Evolutionary conservation across 371 early-diverging fungal species (phyloP), one percentile per base, ranked within the genome.

Genomic region (Sporodiniella umbellata): DNA sequence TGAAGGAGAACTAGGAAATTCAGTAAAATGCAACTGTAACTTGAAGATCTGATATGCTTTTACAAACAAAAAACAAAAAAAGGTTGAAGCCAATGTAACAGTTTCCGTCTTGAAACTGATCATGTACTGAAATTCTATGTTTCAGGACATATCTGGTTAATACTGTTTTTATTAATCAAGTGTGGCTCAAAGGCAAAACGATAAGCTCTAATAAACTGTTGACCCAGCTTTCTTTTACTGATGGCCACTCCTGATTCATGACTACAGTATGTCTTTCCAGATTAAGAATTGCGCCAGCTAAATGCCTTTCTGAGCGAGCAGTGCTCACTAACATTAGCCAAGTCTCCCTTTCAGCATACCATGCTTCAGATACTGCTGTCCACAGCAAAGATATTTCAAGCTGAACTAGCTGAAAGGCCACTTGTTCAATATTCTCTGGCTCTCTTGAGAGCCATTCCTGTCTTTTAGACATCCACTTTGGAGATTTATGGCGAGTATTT

Each of bases 331-430:
- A 42, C 2, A 66, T 65, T n/a, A 76, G 35, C 73, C 73, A 76
- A 2, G 77, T 68, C 42, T 76, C 77, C 2, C 77, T 62, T 54
- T 72, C 77, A 42, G 72, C 57, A 25, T 68, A 60, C 77, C 77
- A 76, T 1, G 67, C 40, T 45, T 76, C 73, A 3, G 73, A 54
- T 1, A 76, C 73, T 1, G 77, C 73, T 0, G 77, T 68, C 73
- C 73, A 76, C 8, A 72, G 50, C 37, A 76, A 44, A 3, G 72
- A 73, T 71, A 72, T 76, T 33, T 76, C 77, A 15, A 76, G 48
- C 39, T 76, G 68, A 19, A 76, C 68, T 10, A 76, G 53, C 37
- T 70, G 71, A 45, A 58, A 70, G 1, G 77, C 77, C 2, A 72
- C 57, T 35, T 72, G 69, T 21, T 76, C 73, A 23, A 72, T 70